These are phyloP conservation scores for Misopates orontium DNA, from an alignment of 257 asterid genomes.

Conservation along the genomic window DNA sequence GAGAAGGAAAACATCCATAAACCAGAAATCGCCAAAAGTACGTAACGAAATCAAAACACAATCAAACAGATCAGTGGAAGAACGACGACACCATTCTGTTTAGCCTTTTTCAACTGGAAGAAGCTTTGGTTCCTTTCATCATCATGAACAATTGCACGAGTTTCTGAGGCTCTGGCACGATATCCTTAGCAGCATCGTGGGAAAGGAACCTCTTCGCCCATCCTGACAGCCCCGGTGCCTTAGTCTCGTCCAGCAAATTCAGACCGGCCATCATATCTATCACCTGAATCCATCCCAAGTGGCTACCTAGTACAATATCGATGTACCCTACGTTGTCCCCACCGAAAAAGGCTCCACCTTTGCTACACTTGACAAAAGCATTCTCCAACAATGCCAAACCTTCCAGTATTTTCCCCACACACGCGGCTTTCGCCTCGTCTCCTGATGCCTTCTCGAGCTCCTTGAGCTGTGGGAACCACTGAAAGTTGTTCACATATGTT, in stretches of 20 bases:
- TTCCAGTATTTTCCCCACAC: conserved; percentile 31
- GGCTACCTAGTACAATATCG: conserved; percentile 61
- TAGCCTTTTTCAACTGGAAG: not conserved
- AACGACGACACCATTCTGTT: not conserved
- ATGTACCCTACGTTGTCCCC: conserved; percentile 57
- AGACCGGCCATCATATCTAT: conserved; percentile 29
- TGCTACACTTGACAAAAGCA: conserved; percentile 52
- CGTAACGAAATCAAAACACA: not conserved
- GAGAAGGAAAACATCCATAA: too few species aligned
- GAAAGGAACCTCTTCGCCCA: conserved; percentile 51
- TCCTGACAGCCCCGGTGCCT: conserved; percentile 44
- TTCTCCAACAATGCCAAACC: conserved; percentile 50
- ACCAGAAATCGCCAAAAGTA: too few species aligned
- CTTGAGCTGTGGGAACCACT: conserved; percentile 59
- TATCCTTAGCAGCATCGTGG: conserved; percentile 44
- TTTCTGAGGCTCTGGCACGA: conserved; percentile 50
- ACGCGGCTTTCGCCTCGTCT: conserved; percentile 41
- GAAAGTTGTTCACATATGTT: conserved; percentile 20
- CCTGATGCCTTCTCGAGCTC: conserved; percentile 36
- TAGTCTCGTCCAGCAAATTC: conserved; percentile 42
- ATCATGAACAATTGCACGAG: conserved; percentile 40
- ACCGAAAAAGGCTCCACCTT: conserved; percentile 52
- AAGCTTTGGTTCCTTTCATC: conserved; percentile 12
- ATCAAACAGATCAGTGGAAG: not conserved
- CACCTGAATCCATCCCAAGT: conserved; percentile 49